phyloP scores from a whole-genome alignment of 495 filamentous ascomycete genomes.

The Echria macrotheca region DNA sequence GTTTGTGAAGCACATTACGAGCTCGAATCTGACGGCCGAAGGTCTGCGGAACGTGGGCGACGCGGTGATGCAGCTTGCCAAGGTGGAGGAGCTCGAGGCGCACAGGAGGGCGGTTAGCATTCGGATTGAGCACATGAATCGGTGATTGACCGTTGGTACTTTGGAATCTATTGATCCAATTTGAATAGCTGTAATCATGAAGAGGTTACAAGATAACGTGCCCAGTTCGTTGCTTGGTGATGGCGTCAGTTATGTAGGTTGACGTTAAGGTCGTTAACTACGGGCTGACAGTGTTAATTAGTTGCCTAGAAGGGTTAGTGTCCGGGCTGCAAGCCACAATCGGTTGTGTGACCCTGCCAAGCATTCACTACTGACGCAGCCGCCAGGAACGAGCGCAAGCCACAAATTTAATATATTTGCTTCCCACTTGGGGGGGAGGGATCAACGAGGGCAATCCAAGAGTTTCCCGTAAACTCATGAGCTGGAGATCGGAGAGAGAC shows the following conservation, averaged over 20 bases:
- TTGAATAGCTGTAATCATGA: neutral
- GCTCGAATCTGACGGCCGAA: slow-evolving; percentile 78
- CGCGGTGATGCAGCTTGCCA: slow-evolving; percentile 90
- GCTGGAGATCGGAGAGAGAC: too few relatives aligned
- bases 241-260: neutral
- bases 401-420: too few relatives aligned
- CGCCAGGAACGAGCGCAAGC: too few relatives aligned
- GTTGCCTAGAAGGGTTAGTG: too few relatives aligned
- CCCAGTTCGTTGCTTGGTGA: neutral
- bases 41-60: slow-evolving; percentile 75
- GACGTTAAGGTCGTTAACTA: neutral
- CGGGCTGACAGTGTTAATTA: too few relatives aligned
- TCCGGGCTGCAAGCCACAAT: too few relatives aligned
- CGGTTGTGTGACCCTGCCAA: too few relatives aligned
- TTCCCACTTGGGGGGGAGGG: too few relatives aligned
- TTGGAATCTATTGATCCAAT: neutral
- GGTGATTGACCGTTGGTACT: slow-evolving; percentile 1
- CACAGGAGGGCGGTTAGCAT: slow-evolving; percentile 90
- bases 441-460: too few relatives aligned
- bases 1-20: slow-evolving; percentile 95
- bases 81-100: slow-evolving; percentile 91
- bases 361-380: too few relatives aligned
- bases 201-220: neutral
- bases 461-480: too few relatives aligned
- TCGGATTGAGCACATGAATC: slow-evolving; percentile 62